phyloP scores from a whole-genome alignment of 2,329 filamentous ascomycete genomes.

The Rutstroemia sp. region DNA sequence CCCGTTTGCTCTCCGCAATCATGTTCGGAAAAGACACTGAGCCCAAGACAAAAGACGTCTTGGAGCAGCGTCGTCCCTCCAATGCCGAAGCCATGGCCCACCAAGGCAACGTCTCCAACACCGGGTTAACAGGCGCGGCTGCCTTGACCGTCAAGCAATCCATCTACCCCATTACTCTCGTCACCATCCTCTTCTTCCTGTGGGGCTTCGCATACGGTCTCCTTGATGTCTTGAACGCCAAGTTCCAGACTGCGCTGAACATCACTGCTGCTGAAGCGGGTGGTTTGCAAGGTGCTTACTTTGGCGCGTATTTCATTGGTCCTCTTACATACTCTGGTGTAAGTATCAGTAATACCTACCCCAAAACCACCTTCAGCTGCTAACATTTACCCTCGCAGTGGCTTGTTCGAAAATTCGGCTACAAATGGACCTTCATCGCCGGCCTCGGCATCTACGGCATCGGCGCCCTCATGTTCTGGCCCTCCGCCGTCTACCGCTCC shows the following conservation, averaged over 20 bases:
- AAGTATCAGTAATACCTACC: too few relatives aligned
- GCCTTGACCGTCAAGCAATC: constrained; percentile 4
- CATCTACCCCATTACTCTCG: constrained; percentile 8
- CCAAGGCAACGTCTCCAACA: background rate
- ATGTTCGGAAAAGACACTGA: constrained; percentile 4
- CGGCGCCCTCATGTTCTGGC: constrained; percentile 79
- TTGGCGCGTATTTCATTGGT: constrained; percentile 63
- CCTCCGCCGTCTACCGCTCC: constrained; percentile 49
- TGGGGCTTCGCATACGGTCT: constrained; percentile 61
- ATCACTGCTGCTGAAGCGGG: constrained; percentile 51
- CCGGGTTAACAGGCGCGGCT: background rate
- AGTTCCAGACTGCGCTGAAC: constrained; percentile 48
- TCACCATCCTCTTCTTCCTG: constrained; percentile 7
- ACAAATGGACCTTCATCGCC: constrained; percentile 71
- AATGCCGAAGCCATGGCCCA: background rate
- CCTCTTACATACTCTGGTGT: constrained; percentile 56
- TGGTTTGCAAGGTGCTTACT: constrained; percentile 64
- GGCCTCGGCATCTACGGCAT: constrained; percentile 67
- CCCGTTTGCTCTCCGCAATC: background rate
- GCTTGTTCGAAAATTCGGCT: constrained; percentile 65
- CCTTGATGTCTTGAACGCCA: constrained; percentile 66
- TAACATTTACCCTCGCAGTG: constrained; percentile 26
- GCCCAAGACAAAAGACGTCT: background rate
- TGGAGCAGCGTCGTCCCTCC: background rate
- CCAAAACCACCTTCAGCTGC: too few relatives aligned